Evolutionary conservation across 495 filamentous ascomycete genomes (phyloP), one percentile per base, ranked within the genome.

Genomic region (Aspergillus steynii): DNA sequence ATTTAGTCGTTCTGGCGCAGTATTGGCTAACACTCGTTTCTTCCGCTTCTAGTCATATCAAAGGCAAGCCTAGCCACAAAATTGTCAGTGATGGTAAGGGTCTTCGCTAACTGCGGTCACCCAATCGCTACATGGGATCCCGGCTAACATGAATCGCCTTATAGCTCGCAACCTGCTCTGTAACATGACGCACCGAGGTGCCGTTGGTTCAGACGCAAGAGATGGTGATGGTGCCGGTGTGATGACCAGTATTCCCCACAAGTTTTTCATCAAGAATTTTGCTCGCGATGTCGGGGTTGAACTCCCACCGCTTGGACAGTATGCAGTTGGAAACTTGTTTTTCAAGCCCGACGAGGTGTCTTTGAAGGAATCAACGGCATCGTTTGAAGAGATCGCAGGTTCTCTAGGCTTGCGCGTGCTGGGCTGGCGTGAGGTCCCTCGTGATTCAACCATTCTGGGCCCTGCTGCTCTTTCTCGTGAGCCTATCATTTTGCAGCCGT

Each of bases 161-260:
- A 46, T 68, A 96, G 92, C 95, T 55, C 89, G 91, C 62, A 94
- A 92, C 73, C 83, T 99, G 49, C 86, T 99, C 59, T 99, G 96
- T 80, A 99, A 99, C 83, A 99, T 99, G 95, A 98, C 95, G 84
- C 95, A 99, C 80, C 89, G 95, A 72, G 95, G 95, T 80, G 95
- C 95, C 58, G 95, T 99, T 68, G 95, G 95, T 59, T 98, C 95
- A 10, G 95, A 99, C 82, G 93, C 91, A 58, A 90, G 95, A 76
- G 95, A 99, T 75, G 95, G 95, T 66, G 95, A 99, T 68, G 95
- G 95, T 74, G 95, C 95, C 62, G 95, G 95, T 82, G 93, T 98
- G 65, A 99, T 99, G 95, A 98, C 95, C 60, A 97, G 94, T 45
- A 96, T 99, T 67, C 95, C 95, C 15, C 95, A 99, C 82, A 96